Percentiles rank a stretch among this genome's conserved stretches.
These are phyloP conservation scores for Daldinia sp. DNA, from an alignment of 2,329 filamentous ascomycete species.

Conservation along the genomic window DNA sequence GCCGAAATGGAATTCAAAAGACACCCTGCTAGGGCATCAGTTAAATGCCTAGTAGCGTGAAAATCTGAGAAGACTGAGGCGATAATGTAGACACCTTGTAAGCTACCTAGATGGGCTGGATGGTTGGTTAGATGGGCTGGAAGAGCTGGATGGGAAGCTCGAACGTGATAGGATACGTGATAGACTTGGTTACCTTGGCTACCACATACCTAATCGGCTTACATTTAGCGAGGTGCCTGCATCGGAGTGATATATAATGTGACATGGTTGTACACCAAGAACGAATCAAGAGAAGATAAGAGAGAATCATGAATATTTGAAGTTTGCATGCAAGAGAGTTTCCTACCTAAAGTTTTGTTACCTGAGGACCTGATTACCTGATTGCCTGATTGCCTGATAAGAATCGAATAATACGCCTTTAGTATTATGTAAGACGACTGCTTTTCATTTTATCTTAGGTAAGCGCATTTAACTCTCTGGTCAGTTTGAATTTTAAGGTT, in stretches of 20 bases:
- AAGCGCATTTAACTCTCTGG: too few relatives aligned
- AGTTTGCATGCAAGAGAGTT: background rate
- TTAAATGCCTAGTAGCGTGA: constrained; percentile 9
- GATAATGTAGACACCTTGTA: too few relatives aligned
- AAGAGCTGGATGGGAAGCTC: background rate
- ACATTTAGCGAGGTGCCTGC: constrained; percentile 25
- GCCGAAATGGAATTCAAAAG: constrained; percentile 21
- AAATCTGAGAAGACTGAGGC: constrained; percentile 1
- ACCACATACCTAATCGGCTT: constrained; percentile 13
- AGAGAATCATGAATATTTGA: background rate
- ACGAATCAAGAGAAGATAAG: background rate
- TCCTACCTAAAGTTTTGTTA: too few relatives aligned
- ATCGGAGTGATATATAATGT: background rate
- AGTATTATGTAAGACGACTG: background rate
- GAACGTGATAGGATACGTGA: background rate
- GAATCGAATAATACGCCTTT: background rate
- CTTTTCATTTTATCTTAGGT: background rate
- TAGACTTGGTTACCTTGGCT: background rate
- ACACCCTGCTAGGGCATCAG: constrained; percentile 5
- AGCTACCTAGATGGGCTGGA: background rate
- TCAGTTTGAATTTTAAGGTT: too few relatives aligned
- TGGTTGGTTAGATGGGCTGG: background rate
- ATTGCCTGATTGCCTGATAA: too few relatives aligned
- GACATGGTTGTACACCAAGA: background rate
- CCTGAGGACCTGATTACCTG: too few relatives aligned